Conservation (phyloP, 371 early-diverging fungal genomes). For the Funneliformis caledonium region DNA sequence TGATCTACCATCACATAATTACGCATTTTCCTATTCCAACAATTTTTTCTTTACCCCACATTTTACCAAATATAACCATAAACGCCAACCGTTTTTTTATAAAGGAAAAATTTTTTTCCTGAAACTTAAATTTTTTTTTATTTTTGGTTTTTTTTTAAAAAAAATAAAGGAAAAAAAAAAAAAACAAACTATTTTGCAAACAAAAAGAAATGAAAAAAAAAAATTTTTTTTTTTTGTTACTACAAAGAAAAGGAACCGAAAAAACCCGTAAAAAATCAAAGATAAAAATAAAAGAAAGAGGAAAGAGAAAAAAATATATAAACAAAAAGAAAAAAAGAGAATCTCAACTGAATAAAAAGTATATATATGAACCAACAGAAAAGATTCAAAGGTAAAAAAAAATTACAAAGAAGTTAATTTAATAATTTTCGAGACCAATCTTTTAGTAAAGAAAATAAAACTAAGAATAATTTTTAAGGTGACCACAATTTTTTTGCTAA, state of each 20-base stretch:
- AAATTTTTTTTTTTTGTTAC: background rate
- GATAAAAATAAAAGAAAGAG: too few species aligned
- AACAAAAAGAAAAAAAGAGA: background rate
- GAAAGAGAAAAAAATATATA: too few species aligned
- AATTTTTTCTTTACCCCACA: background rate
- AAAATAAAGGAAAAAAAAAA: too few species aligned
- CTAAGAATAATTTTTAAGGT: background rate
- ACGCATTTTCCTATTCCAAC: background rate
- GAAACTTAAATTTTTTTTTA: too few species aligned
- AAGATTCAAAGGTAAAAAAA: background rate
- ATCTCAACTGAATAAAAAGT: background rate
- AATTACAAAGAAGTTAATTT: background rate
- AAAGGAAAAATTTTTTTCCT: background rate
- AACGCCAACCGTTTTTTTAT: background rate
- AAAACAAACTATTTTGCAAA: too few species aligned
- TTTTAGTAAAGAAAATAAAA: too few species aligned
- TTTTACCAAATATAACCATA: background rate
- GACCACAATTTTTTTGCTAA: background rate
- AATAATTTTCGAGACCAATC: background rate
- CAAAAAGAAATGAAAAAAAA: background rate
- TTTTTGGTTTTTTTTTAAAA: too few species aligned
- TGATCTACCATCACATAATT: background rate
- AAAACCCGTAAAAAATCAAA: too few species aligned
- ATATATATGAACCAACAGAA: too few species aligned
- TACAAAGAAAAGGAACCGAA: background rate